A percentile compares a stretch with the other conserved stretches of the same genome.
phyloP scores from a whole-genome alignment of 371 early-diverging fungal genomes.

The Lichtheimia ornata region DNA sequence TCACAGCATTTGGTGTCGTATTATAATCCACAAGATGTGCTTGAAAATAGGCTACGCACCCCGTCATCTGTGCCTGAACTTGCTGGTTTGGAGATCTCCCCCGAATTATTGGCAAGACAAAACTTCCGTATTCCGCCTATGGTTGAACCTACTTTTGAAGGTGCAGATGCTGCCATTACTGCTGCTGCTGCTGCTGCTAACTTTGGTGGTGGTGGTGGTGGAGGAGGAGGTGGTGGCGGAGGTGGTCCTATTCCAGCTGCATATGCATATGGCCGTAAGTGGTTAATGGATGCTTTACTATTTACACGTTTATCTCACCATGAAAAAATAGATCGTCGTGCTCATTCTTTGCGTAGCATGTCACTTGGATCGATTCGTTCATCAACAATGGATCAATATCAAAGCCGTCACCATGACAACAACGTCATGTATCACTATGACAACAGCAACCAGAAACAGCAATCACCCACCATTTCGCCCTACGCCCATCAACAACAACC shows the following conservation, averaged over 20 bases:
- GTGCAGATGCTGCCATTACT: no score
- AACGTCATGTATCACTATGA: background rate
- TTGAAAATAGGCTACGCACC: slow-evolving; percentile 46
- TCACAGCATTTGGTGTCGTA: slow-evolving; percentile 85
- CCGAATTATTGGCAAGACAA: slow-evolving; percentile 55
- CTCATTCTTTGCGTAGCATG: slow-evolving; percentile 41
- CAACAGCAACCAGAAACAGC: background rate
- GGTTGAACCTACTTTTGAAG: slow-evolving; percentile 2
- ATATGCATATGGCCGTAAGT: no score
- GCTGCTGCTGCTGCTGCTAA: no score
- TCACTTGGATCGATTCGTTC: slow-evolving; percentile 21
- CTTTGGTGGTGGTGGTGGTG: no score
- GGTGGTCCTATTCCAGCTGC: no score
- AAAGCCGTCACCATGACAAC: background rate
- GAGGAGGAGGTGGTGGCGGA: no score
- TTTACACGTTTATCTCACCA: no score
- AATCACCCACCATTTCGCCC: slow-evolving; percentile 18
- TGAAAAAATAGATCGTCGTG: slow-evolving; percentile 18
- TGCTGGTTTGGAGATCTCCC: slow-evolving; percentile 46
- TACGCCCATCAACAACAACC: slow-evolving; percentile 8
- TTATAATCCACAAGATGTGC: slow-evolving; percentile 75
- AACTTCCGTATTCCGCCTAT: slow-evolving; percentile 52
- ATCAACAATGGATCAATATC: no score
- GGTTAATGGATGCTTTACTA: no score
- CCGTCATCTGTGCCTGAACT: slow-evolving; percentile 56